phyloP scores from a whole-genome alignment of 805 yeast genomes.

The Priceomyces carsonii region DNA sequence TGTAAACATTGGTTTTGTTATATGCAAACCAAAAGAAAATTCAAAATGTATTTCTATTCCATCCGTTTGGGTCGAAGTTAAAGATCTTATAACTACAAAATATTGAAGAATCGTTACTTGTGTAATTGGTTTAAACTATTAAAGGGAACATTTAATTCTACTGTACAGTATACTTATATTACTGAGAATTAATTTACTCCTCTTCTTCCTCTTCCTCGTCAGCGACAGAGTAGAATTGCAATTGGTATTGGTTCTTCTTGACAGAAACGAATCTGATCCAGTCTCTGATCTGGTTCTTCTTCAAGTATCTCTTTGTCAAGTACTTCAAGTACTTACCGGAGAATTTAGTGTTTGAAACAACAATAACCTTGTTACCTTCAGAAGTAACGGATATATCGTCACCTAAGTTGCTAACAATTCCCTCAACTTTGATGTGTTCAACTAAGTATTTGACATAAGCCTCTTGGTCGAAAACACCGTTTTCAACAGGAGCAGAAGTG shows the following conservation, averaged over 20 bases:
- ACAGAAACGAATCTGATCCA: conserved; percentile 99
- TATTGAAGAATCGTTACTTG: too few species aligned
- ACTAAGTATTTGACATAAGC: conserved; percentile 96
- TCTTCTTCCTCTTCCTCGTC: conserved; percentile 90
- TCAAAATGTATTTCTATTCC: too few species aligned
- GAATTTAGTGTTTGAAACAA: conserved; percentile 92
- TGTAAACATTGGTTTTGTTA: too few species aligned
- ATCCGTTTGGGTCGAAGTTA: too few species aligned
- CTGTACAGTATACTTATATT: conserved; percentile 3
- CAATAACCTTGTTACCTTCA: conserved; percentile 86
- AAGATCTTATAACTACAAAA: too few species aligned
- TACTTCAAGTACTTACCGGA: conserved; percentile 99
- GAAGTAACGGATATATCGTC: conserved; percentile 83
- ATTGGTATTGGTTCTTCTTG: conserved; percentile 92
- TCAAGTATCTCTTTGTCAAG: conserved; percentile 99
- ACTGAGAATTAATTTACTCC: conserved; percentile 64
- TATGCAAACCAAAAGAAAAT: too few species aligned
- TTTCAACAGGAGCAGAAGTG: conserved; percentile 95
- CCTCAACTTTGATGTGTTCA: conserved; percentile 99
- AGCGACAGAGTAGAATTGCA: conserved; percentile 98
- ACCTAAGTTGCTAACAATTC: conserved; percentile 95
- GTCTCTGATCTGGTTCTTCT: conserved; percentile 99
- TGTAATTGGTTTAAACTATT: too few species aligned
- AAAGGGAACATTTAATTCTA: too few species aligned
- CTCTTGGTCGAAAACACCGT: conserved; percentile 96